Evolutionary conservation across 306 rosid species (phyloP), one percentile per base, ranked within the genome.

Genomic region (Cucumis melo): DNA sequence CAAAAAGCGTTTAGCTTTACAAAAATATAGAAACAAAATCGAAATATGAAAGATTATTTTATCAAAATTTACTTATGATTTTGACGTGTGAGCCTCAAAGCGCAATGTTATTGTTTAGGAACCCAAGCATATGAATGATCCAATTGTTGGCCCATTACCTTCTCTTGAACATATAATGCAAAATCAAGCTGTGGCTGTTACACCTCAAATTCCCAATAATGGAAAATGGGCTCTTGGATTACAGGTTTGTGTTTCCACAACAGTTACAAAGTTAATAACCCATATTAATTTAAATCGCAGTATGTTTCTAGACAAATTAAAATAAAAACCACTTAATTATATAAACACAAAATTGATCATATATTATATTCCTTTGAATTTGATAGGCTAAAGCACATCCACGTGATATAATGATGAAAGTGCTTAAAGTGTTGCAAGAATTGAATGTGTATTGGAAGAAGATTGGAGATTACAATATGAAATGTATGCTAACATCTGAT

Each of bases 181-280:
- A 34, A 86, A 84, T 82, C 96, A 88, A 82, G 97, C 88, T 59
- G 73, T 76, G 64, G 94, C 88, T 39, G 20, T 83, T 64, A 83
- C 88, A 76, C 90, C 85, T 60, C 97, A 90, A 81, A 81, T 82
- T 68, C 96, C 92, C n/a, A 89, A 62, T 78, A 93, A 93, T 84
- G 88, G 94, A 73, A 93, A 90, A 81, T 91, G 98, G 98, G 96
- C 98, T 81, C 98, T 93, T 78, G 97, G 98, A 72, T 97, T 93
- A 84, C 97, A 93, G 97, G 98, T 89, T 81, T n/a, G 51, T 57
- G 36, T 80, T 80, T 17, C 10, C 29, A 13, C 12, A 55, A 55
- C 8, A 32, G 3, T 51, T 15, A 5, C 56, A 5, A 51, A 15
- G 1, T 6, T 17, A 5, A 53, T 53, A 32, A n/a, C n/a, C 36